A percentile compares a stretch with the other conserved stretches of the same genome.
Evolutionary conservation across 441 rosid species (phyloP).

Genomic region (Brassica balearica): DNA sequence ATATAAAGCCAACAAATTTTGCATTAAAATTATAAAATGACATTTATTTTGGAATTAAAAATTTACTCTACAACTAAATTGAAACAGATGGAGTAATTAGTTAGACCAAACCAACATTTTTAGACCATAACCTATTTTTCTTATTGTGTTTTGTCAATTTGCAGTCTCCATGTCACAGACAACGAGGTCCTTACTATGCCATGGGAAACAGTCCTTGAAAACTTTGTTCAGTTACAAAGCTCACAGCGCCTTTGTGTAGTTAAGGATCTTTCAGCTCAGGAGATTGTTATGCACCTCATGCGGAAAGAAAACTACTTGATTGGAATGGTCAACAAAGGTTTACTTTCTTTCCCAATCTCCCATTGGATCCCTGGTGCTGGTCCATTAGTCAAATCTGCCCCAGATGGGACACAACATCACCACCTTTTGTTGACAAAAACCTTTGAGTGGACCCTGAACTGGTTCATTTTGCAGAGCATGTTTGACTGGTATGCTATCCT

Average conservation of each 20-base stretch:
- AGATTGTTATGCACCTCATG: slow-evolving; percentile 92
- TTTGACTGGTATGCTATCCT: slow-evolving; percentile 77
- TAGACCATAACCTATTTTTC: slow-evolving; percentile 5
- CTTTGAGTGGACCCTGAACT: slow-evolving; percentile 97
- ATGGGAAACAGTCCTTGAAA: slow-evolving; percentile 93
- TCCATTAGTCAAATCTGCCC: slow-evolving; percentile 64
- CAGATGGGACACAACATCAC: slow-evolving; percentile 60
- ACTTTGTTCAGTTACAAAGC: slow-evolving; percentile 83
- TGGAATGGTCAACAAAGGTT: slow-evolving; percentile 96
- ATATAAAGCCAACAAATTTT: too few relatives aligned
- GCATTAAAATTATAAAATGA: too few relatives aligned
- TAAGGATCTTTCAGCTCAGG: slow-evolving; percentile 96
- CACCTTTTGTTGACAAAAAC: slow-evolving; percentile 83
- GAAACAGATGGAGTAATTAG: neutral
- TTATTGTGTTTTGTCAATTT: slow-evolving; percentile 36
- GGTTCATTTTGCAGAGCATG: slow-evolving; percentile 99
- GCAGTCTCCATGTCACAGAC: slow-evolving; percentile 95
- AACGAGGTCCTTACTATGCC: slow-evolving; percentile 93
- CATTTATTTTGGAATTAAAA: too few relatives aligned
- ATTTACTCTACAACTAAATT: too few relatives aligned
- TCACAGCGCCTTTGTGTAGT: slow-evolving; percentile 89
- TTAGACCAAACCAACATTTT: neutral
- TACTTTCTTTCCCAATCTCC: slow-evolving; percentile 88
- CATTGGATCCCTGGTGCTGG: slow-evolving; percentile 97
- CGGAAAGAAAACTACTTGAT: slow-evolving; percentile 98